Conservation (phyloP, 1,139 yeast genomes). For the Candida mesenterica region DNA sequence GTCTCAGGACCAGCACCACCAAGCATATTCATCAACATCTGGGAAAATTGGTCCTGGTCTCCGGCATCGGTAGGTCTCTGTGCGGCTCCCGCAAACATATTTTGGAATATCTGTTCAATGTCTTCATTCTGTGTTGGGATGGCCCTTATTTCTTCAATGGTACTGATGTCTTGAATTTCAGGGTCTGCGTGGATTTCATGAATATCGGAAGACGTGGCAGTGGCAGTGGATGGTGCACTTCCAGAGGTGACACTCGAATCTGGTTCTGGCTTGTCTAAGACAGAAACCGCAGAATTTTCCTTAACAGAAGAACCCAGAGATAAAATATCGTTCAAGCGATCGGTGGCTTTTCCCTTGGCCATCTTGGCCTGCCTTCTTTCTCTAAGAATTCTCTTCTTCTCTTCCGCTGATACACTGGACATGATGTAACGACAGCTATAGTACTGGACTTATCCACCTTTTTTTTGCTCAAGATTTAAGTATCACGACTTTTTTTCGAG, state of each 20-base stretch:
- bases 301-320: slow-evolving; percentile 44
- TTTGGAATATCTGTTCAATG: slow-evolving; percentile 37
- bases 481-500: slow-evolving; percentile 2
- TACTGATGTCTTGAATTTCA: slow-evolving; percentile 29
- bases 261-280: slow-evolving; percentile 30
- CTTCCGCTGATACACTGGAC: slow-evolving; percentile 48
- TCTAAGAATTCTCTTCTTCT: slow-evolving; percentile 58
- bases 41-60: slow-evolving; percentile 28
- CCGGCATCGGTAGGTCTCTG: slow-evolving; percentile 12
- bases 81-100: slow-evolving; percentile 25
- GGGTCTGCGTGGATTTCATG: slow-evolving; percentile 31
- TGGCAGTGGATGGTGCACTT: slow-evolving; percentile 3
- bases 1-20: slow-evolving; percentile 15
- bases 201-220: neutral
- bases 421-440: slow-evolving; percentile 4
- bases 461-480: neutral
- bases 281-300: slow-evolving; percentile 30
- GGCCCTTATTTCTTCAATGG: slow-evolving; percentile 16
- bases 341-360: slow-evolving; percentile 54
- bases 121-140: slow-evolving; percentile 16
- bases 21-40: slow-evolving; percentile 30
- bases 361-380: slow-evolving; percentile 73
- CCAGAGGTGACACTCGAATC: neutral
- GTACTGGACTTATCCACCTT: no score
- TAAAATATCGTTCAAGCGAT: slow-evolving; percentile 50